Evolutionary conservation across 345 rosid genomes (phyloP).

Genomic region (Psidium friedrichsthalianum): DNA sequence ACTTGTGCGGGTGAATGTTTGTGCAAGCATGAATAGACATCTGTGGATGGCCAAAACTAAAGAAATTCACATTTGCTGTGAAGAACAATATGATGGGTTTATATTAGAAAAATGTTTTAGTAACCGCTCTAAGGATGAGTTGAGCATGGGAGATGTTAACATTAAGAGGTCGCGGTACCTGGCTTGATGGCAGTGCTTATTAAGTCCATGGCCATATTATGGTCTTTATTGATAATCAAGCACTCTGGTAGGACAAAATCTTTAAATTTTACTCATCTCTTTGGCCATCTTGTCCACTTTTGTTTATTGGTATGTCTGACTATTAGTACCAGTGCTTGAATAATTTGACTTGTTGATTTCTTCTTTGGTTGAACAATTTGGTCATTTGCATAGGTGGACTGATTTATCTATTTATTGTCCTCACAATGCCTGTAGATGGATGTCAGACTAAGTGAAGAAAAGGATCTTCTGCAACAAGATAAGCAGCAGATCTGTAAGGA

Average conservation of each 20-base stretch:
- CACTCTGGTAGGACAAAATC: background rate
- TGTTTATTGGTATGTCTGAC: background rate
- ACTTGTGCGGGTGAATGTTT: background rate
- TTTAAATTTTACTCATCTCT: background rate
- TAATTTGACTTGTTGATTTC: background rate
- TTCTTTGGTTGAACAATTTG: background rate
- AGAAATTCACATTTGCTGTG: background rate
- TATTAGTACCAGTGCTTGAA: background rate
- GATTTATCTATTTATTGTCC: background rate
- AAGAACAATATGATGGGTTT: background rate
- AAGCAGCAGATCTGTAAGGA: constrained; percentile 1
- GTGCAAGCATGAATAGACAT: background rate
- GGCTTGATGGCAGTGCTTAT: background rate
- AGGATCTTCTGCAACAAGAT: background rate
- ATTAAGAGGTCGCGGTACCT: background rate
- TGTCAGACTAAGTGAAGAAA: background rate
- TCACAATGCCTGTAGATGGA: background rate
- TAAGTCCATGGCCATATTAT: background rate
- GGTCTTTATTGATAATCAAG: background rate
- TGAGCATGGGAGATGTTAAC: background rate
- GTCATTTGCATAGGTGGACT: background rate
- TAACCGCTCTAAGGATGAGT: background rate
- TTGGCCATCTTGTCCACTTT: background rate
- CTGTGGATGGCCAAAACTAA: background rate
- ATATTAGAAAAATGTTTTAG: background rate